Evolutionary conservation across 352 stramenopile genomes (phyloP).

Genomic region (Globisporangium takayamanum): DNA sequence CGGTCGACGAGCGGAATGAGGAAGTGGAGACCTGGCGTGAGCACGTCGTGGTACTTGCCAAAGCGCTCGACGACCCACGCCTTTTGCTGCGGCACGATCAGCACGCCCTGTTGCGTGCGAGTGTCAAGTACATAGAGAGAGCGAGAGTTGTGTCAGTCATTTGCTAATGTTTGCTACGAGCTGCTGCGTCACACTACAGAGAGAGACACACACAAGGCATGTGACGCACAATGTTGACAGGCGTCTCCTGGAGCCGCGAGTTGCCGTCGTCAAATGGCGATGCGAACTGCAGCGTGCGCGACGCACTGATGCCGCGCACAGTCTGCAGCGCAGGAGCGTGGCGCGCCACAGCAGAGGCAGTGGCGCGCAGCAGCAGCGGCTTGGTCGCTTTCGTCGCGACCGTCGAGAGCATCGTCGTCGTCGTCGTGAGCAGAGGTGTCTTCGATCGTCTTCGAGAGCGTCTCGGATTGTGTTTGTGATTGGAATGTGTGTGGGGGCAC

Average conservation of each 20-base stretch:
- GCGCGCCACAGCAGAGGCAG: neutral
- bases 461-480: too few relatives aligned
- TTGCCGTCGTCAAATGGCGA: conserved; percentile 36
- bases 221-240: conserved; percentile 43
- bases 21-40: conserved; percentile 86
- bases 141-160: neutral
- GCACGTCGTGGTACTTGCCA: conserved; percentile 85
- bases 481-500: neutral
- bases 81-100: conserved; percentile 85
- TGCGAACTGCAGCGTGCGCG: conserved; percentile 18
- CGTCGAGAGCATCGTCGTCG: neutral
- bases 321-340: neutral
- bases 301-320: conserved; percentile 16
- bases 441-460: neutral
- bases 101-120: conserved; percentile 51
- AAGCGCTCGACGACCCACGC: conserved; percentile 90
- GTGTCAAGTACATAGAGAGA: neutral
- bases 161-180: neutral
- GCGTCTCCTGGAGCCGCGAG: conserved; percentile 42
- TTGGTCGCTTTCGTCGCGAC: neutral
- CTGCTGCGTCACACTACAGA: neutral
- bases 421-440: neutral
- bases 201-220: neutral
- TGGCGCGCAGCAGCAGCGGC: neutral
- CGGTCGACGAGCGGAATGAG: conserved; percentile 87